Evolutionary conservation across 768 basidiomycete species (phyloP).

Genomic region (Kwoniella dendrophila): DNA sequence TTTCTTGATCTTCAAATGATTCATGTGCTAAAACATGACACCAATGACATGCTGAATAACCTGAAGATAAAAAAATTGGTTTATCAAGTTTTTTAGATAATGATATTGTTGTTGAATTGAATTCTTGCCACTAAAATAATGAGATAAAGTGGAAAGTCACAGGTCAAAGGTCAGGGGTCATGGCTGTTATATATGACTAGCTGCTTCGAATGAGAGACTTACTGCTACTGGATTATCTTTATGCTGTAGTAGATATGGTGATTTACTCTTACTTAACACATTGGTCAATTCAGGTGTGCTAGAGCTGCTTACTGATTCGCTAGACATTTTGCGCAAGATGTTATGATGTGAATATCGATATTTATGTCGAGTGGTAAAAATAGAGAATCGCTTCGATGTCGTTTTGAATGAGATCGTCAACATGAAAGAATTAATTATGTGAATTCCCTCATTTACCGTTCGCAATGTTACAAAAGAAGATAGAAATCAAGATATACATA

Average conservation of each 20-base stretch:
- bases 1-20: constrained; percentile 57
- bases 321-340: not conserved
- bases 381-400: too few relatives aligned
- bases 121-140: constrained; percentile 52
- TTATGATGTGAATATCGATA: not conserved
- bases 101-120: constrained; percentile 39
- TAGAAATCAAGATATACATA: too few relatives aligned
- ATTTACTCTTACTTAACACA: constrained; percentile 41
- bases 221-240: constrained; percentile 49
- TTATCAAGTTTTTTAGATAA: constrained; percentile 39
- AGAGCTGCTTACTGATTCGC: not conserved
- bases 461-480: too few relatives aligned
- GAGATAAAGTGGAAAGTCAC: too few relatives aligned
- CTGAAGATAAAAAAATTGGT: constrained; percentile 58
- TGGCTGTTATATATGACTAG: not conserved
- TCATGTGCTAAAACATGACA: constrained; percentile 53
- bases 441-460: too few relatives aligned
- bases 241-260: constrained; percentile 49
- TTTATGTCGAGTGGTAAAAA: not conserved
- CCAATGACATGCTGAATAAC: constrained; percentile 60
- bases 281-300: constrained; percentile 27
- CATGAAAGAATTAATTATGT: too few relatives aligned
- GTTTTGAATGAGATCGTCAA: too few relatives aligned
- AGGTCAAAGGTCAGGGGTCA: not conserved
- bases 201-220: constrained; percentile 1